Base-by-base conservation (phyloP, 2,329 filamentous ascomycete genomes). In the Trichoderma sp. region DNA sequence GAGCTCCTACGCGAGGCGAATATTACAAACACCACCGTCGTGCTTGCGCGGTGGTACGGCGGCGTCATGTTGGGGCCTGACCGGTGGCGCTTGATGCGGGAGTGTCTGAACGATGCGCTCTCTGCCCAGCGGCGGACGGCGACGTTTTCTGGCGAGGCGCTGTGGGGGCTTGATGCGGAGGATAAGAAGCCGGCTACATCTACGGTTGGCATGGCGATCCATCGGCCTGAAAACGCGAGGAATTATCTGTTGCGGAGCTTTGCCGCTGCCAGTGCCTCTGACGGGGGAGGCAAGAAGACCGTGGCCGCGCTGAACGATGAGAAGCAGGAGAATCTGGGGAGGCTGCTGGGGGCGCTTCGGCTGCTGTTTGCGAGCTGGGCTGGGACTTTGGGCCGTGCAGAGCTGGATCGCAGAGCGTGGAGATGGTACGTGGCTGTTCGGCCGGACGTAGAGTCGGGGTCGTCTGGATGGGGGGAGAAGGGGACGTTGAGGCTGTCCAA, bases 381-480 rank as follows among this genome's bases (percentile, higher is more conserved):
- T 1, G 79, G 82, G n/a, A 84, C 87, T 34, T 77, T 96, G 39
- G 83, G 79, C 30, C 80, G 81, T 4, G 83, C 86, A 18, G 92
- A 97, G 74, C 81, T 97, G 64, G 92, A 97, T 76, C 84, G 85
- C 70, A 86, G 89, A 69, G 91, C 92, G 21, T 96, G 93, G 92
- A 82, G 82, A 13, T 97, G 93, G 93, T 97, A 97, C 78, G 83
- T 91, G 1, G 85, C 86, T 26, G 88, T 94, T 24, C 83, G 94
- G 71, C 93, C 93, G 0, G 89, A 92, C 24, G 91, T 97, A 2
- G 89, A 91, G 69, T 80, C 84, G 68, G 94, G 93, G 0, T 87
- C 87, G 59, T 87, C 88, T 24, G 93, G 94, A 1, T 97, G 93
- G 93, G 93, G 93, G 32, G 91, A 90, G 14, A 96, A 95, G 78